Percentiles rank a stretch among this genome's conserved stretches.
phyloP scores from a whole-genome alignment of 1,284 basidiomycete species.

The Boletus sp. region DNA sequence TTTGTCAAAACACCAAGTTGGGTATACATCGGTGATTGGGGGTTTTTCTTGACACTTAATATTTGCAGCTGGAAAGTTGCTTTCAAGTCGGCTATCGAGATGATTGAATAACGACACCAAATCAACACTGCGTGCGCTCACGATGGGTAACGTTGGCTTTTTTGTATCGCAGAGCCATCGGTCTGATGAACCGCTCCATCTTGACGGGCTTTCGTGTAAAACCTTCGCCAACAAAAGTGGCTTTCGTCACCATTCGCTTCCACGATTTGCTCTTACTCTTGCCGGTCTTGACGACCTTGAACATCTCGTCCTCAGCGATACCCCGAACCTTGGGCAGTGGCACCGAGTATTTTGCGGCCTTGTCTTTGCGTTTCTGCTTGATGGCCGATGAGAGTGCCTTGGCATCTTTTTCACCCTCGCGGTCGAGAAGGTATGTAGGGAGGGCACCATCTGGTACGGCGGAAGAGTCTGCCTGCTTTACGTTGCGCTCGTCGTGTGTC shows the following conservation, averaged over 20 bases:
- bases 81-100: constrained; percentile 79
- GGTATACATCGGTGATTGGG: constrained; percentile 97
- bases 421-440: constrained; percentile 93
- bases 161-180: constrained; percentile 96
- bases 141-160: constrained; percentile 99
- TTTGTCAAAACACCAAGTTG: constrained; percentile 96
- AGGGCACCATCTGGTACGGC: constrained; percentile 84
- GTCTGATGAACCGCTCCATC: constrained; percentile 97
- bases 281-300: constrained; percentile 98
- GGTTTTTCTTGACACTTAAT: constrained; percentile 98
- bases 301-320: constrained; percentile 99
- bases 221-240: constrained; percentile 96
- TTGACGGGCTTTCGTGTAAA: constrained; percentile 99
- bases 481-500: constrained; percentile 96
- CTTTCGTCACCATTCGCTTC: constrained; percentile 99
- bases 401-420: constrained; percentile 96
- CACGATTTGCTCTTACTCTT: constrained; percentile 96
- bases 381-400: constrained; percentile 96
- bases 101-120: constrained; percentile 6
- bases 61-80: constrained; percentile 99
- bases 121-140: constrained; percentile 42
- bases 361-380: constrained; percentile 99
- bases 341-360: constrained; percentile 97
- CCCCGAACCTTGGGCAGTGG: constrained; percentile 96
- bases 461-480: constrained; percentile 87